A percentile compares a stretch with the other conserved stretches of the same genome.
phyloP scores from a whole-genome alignment of 1,284 basidiomycete species.

The Stereum hirsutum region DNA sequence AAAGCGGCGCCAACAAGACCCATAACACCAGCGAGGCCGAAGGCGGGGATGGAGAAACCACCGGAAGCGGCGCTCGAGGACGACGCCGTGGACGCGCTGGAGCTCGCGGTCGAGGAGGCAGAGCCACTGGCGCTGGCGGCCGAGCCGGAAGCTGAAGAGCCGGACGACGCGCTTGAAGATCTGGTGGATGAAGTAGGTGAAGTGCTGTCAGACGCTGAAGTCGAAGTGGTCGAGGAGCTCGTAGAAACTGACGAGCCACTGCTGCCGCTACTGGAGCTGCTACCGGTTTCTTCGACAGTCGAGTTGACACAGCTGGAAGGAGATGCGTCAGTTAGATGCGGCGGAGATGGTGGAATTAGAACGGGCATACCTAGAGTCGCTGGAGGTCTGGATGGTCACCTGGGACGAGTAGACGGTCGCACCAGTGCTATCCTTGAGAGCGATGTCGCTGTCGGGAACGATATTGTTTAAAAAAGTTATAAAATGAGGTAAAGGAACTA shows the following conservation, averaged over 20 bases:
- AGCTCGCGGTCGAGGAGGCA: slow-evolving; percentile 6
- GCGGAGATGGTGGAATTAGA: slow-evolving; percentile 13
- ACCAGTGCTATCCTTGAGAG: slow-evolving; percentile 51
- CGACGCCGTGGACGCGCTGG: slow-evolving; percentile 9
- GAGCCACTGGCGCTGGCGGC: background rate
- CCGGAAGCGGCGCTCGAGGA: slow-evolving; percentile 10
- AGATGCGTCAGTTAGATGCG: background rate
- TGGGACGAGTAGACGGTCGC: slow-evolving; percentile 42
- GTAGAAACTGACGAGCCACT: slow-evolving; percentile 2
- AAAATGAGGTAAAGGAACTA: background rate
- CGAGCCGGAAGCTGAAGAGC: background rate
- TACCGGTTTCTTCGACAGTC: slow-evolving; percentile 13
- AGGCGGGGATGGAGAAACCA: slow-evolving; percentile 18
- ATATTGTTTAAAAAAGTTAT: background rate
- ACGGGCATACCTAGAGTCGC: slow-evolving; percentile 26
- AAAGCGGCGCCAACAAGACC: slow-evolving; percentile 39
- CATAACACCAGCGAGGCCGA: slow-evolving; percentile 35
- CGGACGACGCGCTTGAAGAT: slow-evolving; percentile 7
- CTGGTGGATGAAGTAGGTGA: background rate
- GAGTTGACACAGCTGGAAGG: slow-evolving; percentile 18
- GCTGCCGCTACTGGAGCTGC: slow-evolving; percentile 12
- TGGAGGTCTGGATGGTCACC: slow-evolving; percentile 38
- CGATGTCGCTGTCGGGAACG: slow-evolving; percentile 26
- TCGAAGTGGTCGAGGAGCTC: too few species aligned
- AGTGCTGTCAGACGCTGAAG: background rate